Conservation (phyloP, 495 filamentous ascomycete genomes). For the Penicillium herquei region DNA sequence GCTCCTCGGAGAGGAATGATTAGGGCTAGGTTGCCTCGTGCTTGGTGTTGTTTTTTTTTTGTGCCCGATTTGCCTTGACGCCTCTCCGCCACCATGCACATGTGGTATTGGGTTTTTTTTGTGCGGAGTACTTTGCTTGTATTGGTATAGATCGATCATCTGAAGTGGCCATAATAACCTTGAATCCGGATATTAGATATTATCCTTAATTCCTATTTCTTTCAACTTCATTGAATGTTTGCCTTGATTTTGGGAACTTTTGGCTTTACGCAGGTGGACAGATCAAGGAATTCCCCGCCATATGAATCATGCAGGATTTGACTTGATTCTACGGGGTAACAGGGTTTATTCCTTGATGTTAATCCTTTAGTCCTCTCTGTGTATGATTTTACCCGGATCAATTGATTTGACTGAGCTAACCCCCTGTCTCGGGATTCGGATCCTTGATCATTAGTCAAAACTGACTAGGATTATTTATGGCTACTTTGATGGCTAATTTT, state of each 20-base stretch:
- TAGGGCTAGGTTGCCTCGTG: neutral
- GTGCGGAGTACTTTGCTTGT: too few relatives aligned
- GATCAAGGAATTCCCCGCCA: too few relatives aligned
- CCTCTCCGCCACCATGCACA: neutral
- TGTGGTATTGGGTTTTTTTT: too few relatives aligned
- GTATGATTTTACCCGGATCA: neutral
- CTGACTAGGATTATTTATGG: neutral
- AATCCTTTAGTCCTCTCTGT: too few relatives aligned
- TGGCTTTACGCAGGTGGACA: neutral
- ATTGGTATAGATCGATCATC: too few relatives aligned
- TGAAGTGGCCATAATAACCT: too few relatives aligned
- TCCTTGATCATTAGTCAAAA: constrained; percentile 12
- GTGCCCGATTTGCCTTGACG: neutral
- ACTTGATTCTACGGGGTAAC: neutral
- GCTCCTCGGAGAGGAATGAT: neutral
- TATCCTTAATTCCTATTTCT: too few relatives aligned
- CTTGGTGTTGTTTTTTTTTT: neutral
- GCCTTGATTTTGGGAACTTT: neutral
- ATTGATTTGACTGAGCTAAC: neutral
- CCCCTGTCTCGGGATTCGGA: constrained; percentile 23
- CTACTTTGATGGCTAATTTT: neutral
- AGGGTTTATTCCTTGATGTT: neutral
- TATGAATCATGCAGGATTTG: neutral
- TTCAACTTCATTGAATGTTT: too few relatives aligned
- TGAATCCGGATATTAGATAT: too few relatives aligned